phyloP scores from a whole-genome alignment of 2,329 filamentous ascomycete genomes.

The Phialophora chinensis region DNA sequence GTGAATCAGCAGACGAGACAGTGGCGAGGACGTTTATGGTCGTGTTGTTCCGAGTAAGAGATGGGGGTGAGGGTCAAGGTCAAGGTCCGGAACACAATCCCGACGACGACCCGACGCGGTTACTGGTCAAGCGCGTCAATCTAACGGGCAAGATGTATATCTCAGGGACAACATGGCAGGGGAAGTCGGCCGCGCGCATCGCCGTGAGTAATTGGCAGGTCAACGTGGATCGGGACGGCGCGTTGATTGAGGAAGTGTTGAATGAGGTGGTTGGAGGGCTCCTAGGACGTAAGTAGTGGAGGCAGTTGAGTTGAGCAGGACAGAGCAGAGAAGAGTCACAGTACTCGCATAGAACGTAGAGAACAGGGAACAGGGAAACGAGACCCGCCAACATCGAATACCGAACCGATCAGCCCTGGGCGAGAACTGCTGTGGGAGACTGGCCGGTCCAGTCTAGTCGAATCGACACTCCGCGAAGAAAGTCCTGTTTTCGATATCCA shows the following conservation, averaged over 20 bases:
- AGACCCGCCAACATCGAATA: too few relatives aligned
- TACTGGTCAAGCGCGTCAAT: slow-evolving; percentile 76
- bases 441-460: too few relatives aligned
- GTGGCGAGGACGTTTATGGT: slow-evolving; percentile 68
- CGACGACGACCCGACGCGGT: not conserved
- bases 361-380: too few relatives aligned
- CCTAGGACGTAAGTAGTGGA: too few relatives aligned
- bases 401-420: too few relatives aligned
- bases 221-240: slow-evolving; percentile 69
- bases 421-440: too few relatives aligned
- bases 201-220: slow-evolving; percentile 87
- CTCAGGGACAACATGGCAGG: slow-evolving; percentile 79
- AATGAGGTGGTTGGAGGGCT: slow-evolving; percentile 47
- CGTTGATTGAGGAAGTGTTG: slow-evolving; percentile 69
- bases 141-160: slow-evolving; percentile 76
- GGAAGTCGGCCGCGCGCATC: slow-evolving; percentile 75
- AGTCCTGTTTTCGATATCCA: too few relatives aligned
- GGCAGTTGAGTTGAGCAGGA: not conserved
- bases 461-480: too few relatives aligned
- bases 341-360: too few relatives aligned
- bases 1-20: slow-evolving; percentile 47
- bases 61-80: slow-evolving; percentile 52
- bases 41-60: slow-evolving; percentile 71
- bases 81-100: slow-evolving; percentile 37
- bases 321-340: too few relatives aligned